Conservation (phyloP, 1,284 basidiomycete species). For the Boletellus deceptivus region DNA sequence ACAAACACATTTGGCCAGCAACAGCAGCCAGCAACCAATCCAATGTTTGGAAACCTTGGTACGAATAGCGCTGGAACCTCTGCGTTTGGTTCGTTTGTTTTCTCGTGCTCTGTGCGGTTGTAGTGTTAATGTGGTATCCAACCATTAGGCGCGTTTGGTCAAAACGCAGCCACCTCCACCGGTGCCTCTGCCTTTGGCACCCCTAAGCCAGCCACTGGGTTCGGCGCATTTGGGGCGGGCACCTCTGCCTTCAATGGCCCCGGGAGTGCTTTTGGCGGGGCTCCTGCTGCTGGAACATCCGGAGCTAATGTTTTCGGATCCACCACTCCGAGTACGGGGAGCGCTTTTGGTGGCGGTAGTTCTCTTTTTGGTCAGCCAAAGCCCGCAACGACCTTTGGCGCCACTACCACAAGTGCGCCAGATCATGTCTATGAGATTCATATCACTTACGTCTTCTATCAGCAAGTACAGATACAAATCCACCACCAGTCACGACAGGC, state of each 20-base stretch:
- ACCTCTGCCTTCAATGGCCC: constrained; percentile 41
- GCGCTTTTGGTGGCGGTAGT: constrained; percentile 43
- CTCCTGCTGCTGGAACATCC: constrained; percentile 26
- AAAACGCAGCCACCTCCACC: constrained; percentile 38
- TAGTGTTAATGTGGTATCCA: constrained; percentile 17
- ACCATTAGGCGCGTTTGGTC: constrained; percentile 57
- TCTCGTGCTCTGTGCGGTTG: constrained; percentile 9
- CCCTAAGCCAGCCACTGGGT: constrained; percentile 64
- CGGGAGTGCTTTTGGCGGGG: constrained; percentile 32
- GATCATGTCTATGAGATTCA: constrained; percentile 1
- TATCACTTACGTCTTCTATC: constrained; percentile 13
- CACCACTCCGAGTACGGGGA: constrained; percentile 31
- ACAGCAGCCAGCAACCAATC: constrained; percentile 67
- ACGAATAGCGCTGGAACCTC: constrained; percentile 39
- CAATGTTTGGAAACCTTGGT: constrained; percentile 71
- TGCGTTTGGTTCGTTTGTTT: constrained; percentile 56
- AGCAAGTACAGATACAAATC: constrained; percentile 35
- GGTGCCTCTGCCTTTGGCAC: constrained; percentile 55
- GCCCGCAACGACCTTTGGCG: constrained; percentile 49
- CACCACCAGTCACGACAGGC: constrained; percentile 59
- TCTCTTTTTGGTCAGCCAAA: constrained; percentile 50
- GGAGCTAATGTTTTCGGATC: constrained; percentile 47
- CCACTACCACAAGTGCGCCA: constrained; percentile 37
- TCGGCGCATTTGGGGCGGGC: constrained; percentile 62
- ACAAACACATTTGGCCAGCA: constrained; percentile 46